Base-by-base conservation (phyloP, 176 grass and related monocot genomes). In the Cymbopogon citratus region DNA sequence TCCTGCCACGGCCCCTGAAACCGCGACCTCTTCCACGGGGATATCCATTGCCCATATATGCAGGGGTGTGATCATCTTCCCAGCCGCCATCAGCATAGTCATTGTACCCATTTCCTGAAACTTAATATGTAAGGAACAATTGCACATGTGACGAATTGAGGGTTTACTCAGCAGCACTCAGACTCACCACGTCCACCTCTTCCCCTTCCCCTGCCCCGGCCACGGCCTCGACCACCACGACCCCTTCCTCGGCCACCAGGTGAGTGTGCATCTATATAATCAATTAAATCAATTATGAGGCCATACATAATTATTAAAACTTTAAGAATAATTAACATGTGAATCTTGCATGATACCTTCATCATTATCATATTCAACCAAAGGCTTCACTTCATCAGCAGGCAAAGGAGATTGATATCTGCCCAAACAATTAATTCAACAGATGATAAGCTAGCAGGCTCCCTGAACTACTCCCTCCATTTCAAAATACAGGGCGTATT, bases 381-480 rank as follows among this genome's bases (percentile, higher is more conserved):
- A 85, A 19, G 93, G 97, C 48, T 94, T 92, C 76, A 99, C 91
- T 78, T 87, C 83, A 40, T 96, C 89, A 49, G 70, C 85, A 5
- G 93, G 93, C 82, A 99, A 91, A 73, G 97, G 97, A 87, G 89
- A 76, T 90, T 99, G 97, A 80, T 99, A 99, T 68, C 96, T 98
- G 87, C 39, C 9, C 14, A 84, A 87, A 84, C 65, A 83, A 73
- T 71, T 14, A 63, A 85, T 45, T 71, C 48, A 85, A 73, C 5
- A n/a, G 34, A 65, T 40, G 7, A 54, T 49, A 26, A 64, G 44
- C 14, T 61, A 27, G 14, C 27, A 76, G 34, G 49, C 12, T 57
- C 12, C 40, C 40, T 28, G 1, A 26, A 14, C 25, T 81, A 28
- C 7, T 23, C 54, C 54, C 54, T 23, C 54, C 21, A 59, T 60